Conservation (phyloP, 1,284 basidiomycete genomes). For the Ceratobasidium sp. region DNA sequence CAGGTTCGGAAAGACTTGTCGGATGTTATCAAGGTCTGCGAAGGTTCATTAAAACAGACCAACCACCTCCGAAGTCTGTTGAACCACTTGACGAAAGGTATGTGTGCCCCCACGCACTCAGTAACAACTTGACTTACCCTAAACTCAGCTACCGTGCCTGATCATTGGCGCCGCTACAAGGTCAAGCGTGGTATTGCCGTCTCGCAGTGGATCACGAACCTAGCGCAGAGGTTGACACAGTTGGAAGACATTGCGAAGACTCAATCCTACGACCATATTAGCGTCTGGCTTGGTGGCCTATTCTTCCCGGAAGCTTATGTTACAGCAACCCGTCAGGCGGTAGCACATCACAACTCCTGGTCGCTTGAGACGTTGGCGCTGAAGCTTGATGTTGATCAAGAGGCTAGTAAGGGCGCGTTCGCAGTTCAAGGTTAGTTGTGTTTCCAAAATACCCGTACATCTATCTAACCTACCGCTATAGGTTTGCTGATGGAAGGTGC, state of each 20-base stretch:
- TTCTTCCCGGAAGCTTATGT: slow-evolving; percentile 97
- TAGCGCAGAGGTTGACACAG: slow-evolving; percentile 81
- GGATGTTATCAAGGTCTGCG: slow-evolving; percentile 86
- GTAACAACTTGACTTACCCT: slow-evolving; percentile 25
- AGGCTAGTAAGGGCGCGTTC: slow-evolving; percentile 52
- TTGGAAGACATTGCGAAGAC: slow-evolving; percentile 79
- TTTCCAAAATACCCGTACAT: too few relatives aligned
- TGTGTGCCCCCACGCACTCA: slow-evolving; percentile 43
- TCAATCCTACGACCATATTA: slow-evolving; percentile 76
- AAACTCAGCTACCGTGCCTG: slow-evolving; percentile 80
- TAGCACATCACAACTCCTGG: slow-evolving; percentile 90
- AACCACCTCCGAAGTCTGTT: slow-evolving; percentile 91
- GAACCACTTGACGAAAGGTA: slow-evolving; percentile 89
- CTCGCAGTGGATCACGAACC: slow-evolving; percentile 86
- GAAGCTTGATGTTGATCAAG: slow-evolving; percentile 81
- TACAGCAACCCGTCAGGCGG: slow-evolving; percentile 91
- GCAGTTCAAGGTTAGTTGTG: slow-evolving; percentile 41
- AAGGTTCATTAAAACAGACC: slow-evolving; percentile 90
- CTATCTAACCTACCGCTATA: slow-evolving; percentile 60
- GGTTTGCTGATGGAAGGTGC: slow-evolving; percentile 91
- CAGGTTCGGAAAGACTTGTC: slow-evolving; percentile 84
- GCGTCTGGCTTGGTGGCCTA: slow-evolving; percentile 90
- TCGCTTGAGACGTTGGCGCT: slow-evolving; percentile 91
- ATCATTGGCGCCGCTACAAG: slow-evolving; percentile 91
- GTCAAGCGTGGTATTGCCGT: slow-evolving; percentile 84